Percentiles rank a stretch among this genome's conserved stretches.
Evolutionary conservation across 2,329 filamentous ascomycete species (phyloP).

Genomic region (Pochonia chlamydosporia): DNA sequence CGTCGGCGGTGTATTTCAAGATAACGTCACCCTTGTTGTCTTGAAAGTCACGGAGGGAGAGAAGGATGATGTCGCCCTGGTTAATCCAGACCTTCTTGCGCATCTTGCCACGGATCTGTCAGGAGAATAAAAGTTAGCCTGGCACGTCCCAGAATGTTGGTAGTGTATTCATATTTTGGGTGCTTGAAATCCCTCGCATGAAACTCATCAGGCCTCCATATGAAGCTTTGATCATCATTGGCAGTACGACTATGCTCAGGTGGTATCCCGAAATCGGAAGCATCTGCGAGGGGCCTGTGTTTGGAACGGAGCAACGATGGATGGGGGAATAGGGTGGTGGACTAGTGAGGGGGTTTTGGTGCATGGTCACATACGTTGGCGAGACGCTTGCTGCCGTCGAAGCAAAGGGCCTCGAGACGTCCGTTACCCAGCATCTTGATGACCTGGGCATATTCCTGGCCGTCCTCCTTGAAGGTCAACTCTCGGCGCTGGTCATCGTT

Average conservation of each 20-base stretch:
- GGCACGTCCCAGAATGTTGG: too few species aligned
- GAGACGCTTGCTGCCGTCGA: slow-evolving; percentile 63
- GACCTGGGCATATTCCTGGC: slow-evolving; percentile 58
- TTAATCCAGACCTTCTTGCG: slow-evolving; percentile 99
- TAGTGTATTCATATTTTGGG: too few species aligned
- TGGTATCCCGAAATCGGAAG: too few species aligned
- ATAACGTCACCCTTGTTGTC: slow-evolving; percentile 96
- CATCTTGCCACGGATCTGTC: slow-evolving; percentile 73
- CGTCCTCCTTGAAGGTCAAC: slow-evolving; percentile 97
- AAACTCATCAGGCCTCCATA: too few species aligned
- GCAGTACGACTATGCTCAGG: too few species aligned
- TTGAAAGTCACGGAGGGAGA: slow-evolving; percentile 86
- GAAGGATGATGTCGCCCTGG: slow-evolving; percentile 89
- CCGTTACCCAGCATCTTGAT: slow-evolving; percentile 96
- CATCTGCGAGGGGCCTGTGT: too few species aligned
- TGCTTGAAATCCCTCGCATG: too few species aligned
- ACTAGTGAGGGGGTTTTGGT: not conserved
- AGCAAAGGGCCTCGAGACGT: slow-evolving; percentile 86
- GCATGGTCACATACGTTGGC: slow-evolving; percentile 29
- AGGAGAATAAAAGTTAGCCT: not conserved
- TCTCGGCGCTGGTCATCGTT: slow-evolving; percentile 99
- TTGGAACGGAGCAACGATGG: not conserved
- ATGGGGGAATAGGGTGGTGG: not conserved
- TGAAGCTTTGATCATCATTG: too few species aligned
- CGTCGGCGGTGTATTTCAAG: slow-evolving; percentile 92